A percentile compares a stretch with the other conserved stretches of the same genome.
Conservation (phyloP, 176 grass and related monocot genomes). For the Bothriochloa decipiens region DNA sequence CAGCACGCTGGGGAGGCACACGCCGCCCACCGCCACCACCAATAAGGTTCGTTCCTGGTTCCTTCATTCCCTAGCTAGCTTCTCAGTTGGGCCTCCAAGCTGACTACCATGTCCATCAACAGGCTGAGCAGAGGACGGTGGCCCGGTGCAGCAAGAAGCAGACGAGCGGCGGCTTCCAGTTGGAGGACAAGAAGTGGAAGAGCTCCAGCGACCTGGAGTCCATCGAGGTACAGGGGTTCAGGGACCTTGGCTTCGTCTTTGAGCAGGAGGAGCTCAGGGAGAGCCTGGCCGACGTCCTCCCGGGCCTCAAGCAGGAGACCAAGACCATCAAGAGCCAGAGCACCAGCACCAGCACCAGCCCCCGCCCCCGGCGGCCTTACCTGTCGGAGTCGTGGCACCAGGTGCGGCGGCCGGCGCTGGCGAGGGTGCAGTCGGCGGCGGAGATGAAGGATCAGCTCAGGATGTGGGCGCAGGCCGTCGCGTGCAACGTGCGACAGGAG, state of each 20-base stretch:
- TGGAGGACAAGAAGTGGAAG: conserved; percentile 62
- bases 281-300: conserved; percentile 59
- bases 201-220: conserved; percentile 75
- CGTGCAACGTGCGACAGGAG: conserved; percentile 67
- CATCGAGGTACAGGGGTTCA: conserved; percentile 91
- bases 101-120: too few species aligned
- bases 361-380: conserved; percentile 42
- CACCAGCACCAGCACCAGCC: not conserved
- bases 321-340: not conserved
- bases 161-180: not conserved
- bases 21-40: not conserved
- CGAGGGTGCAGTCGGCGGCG: conserved; percentile 50
- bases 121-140: not conserved
- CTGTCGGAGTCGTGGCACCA: conserved; percentile 74
- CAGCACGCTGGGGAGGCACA: conserved; percentile 46
- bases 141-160: not conserved
- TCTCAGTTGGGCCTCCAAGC: too few species aligned
- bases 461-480: conserved; percentile 94
- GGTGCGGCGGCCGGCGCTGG: conserved; percentile 39
- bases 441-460: conserved; percentile 84
- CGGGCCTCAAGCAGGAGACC: conserved; percentile 56
- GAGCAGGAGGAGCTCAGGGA: conserved; percentile 60
- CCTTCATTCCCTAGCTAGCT: too few species aligned
- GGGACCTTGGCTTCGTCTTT: conserved; percentile 90
- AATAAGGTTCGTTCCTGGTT: not conserved